Base-by-base conservation (phyloP, 2,329 filamentous ascomycete species). In the Pseudogymnoascus sp. region DNA sequence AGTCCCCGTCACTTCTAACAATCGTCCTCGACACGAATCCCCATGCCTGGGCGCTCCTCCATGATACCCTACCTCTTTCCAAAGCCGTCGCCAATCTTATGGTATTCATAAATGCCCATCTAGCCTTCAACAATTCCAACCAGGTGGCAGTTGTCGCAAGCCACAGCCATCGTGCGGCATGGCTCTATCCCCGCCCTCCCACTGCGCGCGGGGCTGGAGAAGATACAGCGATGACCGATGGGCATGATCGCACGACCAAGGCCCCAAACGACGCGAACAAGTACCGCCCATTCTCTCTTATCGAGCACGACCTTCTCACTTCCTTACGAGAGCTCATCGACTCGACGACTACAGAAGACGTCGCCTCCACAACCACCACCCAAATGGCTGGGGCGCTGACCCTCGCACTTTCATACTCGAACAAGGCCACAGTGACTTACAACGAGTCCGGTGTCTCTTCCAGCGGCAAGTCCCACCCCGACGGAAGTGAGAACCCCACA, bases 21-120 rank as follows among this genome's bases (percentile, higher is more conserved):
- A 88, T 99, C 71, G 83, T 99, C 72, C 84, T 99, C 78, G 95
- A 99, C 79, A 97, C 93, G 25, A 99, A 99, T 74, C 95, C 95
- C 2, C 89, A 93, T 70, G 93, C 95, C 70, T 96, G 95, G 95
- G 87, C 90, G 5, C 82, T 90, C 65, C 84, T 97, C 50, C 81
- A 87, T 65, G 78, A 85, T 63, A 84, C 84, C 34, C 86, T 97
- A 6, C 86, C 93, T 28, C 84, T 99, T 65, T 90, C 90, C 60
- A 88, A 89, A 71, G 91, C 91, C 66, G 81, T 99, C 65, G 91
- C 93, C 66, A 89, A 93, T 77, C 84, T 97, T 67, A 88, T 97
- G 71, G 89, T 99, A 79, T 97, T 97, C 78, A 88, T 97, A 78
- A 97, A 99, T 76, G 91, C 93, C 63, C 96, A 99, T 74, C 84